A percentile compares a stretch with the other conserved stretches of the same genome.
Evolutionary conservation across 768 basidiomycete genomes (phyloP).

Genomic region (Leccinum sublutescens): DNA sequence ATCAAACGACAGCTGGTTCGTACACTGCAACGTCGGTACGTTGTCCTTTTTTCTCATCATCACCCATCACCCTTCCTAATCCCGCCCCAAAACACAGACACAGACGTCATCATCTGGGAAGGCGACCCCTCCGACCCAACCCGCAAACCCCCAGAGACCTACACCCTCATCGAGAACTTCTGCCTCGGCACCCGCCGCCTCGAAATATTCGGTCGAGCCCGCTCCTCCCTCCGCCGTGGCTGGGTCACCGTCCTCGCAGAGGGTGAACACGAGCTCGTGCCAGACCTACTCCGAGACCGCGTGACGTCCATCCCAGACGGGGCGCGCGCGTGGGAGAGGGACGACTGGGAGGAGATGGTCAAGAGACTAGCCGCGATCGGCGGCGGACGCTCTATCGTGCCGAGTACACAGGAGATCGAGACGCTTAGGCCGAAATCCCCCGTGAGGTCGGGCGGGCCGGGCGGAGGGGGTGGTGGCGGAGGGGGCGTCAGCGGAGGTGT

Average conservation of each 20-base stretch:
- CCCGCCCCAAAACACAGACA: constrained; percentile 52
- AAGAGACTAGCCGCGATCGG: constrained; percentile 45
- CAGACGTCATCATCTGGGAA: constrained; percentile 97
- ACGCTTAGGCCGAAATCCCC: constrained; percentile 85
- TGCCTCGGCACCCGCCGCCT: constrained; percentile 91
- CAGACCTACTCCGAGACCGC: constrained; percentile 33
- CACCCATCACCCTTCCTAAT: neutral
- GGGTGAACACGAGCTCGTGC: constrained; percentile 55
- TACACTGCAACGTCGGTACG: constrained; percentile 96
- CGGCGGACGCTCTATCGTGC: constrained; percentile 61
- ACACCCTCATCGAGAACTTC: constrained; percentile 95
- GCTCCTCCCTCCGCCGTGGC: constrained; percentile 72
- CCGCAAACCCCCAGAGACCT: constrained; percentile 82
- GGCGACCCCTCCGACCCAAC: constrained; percentile 80
- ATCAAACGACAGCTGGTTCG: constrained; percentile 94
- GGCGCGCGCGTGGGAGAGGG: constrained; percentile 53
- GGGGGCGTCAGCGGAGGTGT: constrained; percentile 26
- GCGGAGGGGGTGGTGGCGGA: constrained; percentile 21
- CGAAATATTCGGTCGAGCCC: constrained; percentile 78
- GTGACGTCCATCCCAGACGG: constrained; percentile 28
- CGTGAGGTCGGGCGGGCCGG: constrained; percentile 39
- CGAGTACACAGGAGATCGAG: constrained; percentile 79
- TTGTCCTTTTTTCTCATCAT: neutral
- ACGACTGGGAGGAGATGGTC: constrained; percentile 63
- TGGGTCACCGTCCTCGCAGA: constrained; percentile 88